These are phyloP conservation scores for Sporothrix inflata DNA, from an alignment of 2,329 filamentous ascomycete species.

Conservation along the genomic window DNA sequence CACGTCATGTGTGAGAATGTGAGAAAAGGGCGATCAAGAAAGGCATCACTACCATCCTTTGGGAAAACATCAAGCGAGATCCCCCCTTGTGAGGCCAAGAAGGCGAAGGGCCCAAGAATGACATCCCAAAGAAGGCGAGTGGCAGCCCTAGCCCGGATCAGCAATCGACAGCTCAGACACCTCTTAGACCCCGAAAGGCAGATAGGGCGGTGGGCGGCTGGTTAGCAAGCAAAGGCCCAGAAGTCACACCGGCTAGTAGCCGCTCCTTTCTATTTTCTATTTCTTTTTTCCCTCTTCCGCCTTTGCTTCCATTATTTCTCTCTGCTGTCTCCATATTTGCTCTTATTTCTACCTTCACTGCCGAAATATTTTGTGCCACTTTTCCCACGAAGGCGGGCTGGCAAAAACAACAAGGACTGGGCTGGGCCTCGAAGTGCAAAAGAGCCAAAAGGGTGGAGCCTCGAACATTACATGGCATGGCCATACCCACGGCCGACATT, in stretches of 20 bases:
- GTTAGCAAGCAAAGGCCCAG: not conserved
- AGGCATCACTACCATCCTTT: not conserved
- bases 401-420: not conserved
- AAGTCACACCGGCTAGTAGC: not conserved
- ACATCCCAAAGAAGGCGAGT: not conserved
- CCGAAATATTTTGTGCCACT: constrained; percentile 18
- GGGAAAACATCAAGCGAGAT: constrained; percentile 11
- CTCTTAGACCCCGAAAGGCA: not conserved
- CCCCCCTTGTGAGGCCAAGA: not conserved
- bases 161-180: not conserved
- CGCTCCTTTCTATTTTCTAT: not conserved
- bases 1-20: not conserved
- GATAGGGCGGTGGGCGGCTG: not conserved
- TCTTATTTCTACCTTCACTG: not conserved
- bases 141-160: not conserved
- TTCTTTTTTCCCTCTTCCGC: not conserved
- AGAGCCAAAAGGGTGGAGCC: constrained; percentile 9
- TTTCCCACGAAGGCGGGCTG: not conserved
- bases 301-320: not conserved
- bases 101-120: not conserved
- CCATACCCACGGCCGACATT: constrained; percentile 10
- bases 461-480: not conserved
- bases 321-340: not conserved
- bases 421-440: constrained; percentile 2
- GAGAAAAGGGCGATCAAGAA: not conserved